phyloP scores from a whole-genome alignment of 75 land plant species.

The Cryptomeria japonica region DNA sequence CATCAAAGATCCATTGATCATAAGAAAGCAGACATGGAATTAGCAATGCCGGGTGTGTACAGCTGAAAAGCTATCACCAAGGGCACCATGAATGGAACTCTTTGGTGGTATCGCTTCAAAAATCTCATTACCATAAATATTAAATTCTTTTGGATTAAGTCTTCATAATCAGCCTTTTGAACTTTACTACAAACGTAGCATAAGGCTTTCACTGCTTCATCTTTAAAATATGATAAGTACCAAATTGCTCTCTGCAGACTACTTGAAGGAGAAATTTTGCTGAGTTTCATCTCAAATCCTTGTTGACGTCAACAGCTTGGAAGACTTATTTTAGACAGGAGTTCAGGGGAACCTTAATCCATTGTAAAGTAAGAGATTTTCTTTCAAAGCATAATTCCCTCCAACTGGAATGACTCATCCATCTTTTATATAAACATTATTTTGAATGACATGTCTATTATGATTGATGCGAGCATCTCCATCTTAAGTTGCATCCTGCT shows the following conservation, averaged over 20 bases:
- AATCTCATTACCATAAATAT: no score
- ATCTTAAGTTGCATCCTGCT: neutral
- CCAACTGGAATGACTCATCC: neutral
- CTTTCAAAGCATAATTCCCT: neutral
- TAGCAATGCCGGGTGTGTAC: neutral
- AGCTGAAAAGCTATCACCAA: neutral
- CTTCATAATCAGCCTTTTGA: neutral
- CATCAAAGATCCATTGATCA: neutral
- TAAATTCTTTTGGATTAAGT: no score
- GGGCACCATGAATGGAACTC: neutral
- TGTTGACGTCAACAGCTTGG: neutral
- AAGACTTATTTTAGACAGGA: neutral
- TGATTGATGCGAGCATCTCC: neutral
- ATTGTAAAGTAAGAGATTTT: neutral
- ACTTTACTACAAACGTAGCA: neutral
- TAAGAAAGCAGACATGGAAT: neutral
- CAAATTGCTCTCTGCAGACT: neutral
- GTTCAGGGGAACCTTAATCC: neutral
- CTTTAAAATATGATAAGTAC: neutral
- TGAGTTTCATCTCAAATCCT: neutral
- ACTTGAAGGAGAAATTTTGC: neutral
- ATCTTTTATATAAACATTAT: neutral
- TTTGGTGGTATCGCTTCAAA: neutral
- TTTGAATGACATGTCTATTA: neutral
- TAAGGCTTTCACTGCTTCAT: neutral